Evolutionary conservation across 2,329 filamentous ascomycete genomes (phyloP), one percentile per base, ranked within the genome.

Genomic region (Gaeumannomyces sp.): DNA sequence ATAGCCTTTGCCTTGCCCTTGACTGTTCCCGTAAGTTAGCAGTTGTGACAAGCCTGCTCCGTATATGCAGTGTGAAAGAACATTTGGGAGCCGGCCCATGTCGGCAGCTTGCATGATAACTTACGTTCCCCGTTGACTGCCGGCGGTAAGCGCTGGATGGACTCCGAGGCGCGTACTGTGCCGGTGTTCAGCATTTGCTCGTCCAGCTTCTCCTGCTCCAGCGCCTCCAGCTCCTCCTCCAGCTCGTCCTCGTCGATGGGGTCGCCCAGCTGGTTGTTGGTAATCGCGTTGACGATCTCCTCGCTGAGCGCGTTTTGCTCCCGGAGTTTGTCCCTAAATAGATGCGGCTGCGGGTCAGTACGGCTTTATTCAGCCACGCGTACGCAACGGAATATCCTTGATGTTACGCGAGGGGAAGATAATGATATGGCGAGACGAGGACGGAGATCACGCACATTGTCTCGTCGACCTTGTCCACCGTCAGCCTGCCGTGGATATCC

Each of bases 251-350:
- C 95, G 81, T 98, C 94, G 72, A 95, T 80, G 64, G 83, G 38
- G 73, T 89, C 88, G 76, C 83, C 86, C 69, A 88, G 80, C 69
- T 81, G 84, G 75, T 85, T 87, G 78, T 77, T 87, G 74, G 91
- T 92, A 72, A 99, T 95, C 58, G 91, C 93, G 70, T 87, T 86
- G 73, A 89, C 89, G 73, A 99, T 97, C 76, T 99, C 94, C 76
- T 97, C 89, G 80, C 91, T 94, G 76, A 98, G 89, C 64, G 87
- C 89, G 78, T 97, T 95, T 76, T 97, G 93, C 76, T 98, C 94
- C 71, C 91, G 87, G 68, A 99, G 83, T 76, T 89, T 86, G 74
- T 97, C 94, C 92, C 92, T 96, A 73, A 69, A 68, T 31, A 56
- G 45, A 62, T 25, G 31, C 50, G 28, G 28, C 33, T 27, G n/a